Base-by-base conservation (phyloP, 148 eudicot genomes). In the Suaeda aralocaspica region DNA sequence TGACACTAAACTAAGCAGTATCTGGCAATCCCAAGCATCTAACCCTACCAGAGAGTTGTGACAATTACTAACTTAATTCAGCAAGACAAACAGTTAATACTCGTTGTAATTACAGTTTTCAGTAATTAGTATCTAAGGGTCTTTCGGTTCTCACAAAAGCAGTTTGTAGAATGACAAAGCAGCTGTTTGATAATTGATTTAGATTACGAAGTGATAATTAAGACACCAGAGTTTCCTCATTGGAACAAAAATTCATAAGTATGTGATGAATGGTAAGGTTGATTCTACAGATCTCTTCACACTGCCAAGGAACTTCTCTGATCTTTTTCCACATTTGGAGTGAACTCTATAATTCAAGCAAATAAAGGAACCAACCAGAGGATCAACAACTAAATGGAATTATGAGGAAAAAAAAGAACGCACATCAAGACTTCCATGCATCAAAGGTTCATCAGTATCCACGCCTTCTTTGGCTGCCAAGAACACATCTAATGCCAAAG, bases 251-350 rank as follows among this genome's bases (percentile, higher is more conserved):
- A 2, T 39, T 62, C 34, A 14, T 8, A 42, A 33, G 12, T 59
- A 59, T 3, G 41, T 59, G 12, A 24, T 4, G 5, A 34, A 60
- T 1, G 15, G 11, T 15, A 44, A 13, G 19, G 44, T 34, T 33
- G 41, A 34, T 59, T 19, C 64, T 19, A 18, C 25, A 60, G 5
- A 44, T 60, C n/a, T 60, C 15, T 62, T n/a, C n/a, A 62, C 65
- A 61, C 46, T 0, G 65, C 1, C 6, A 61, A 58, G 33, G 15
- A n/a, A n/a, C n/a, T n/a, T n/a, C n/a, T n/a, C n/a, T 7, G 4
- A 14, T 55, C 26, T 1, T 51, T 48, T 3, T 11, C 24, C 59
- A 55, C 14, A 55, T 6, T 15, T n/a, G n/a, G n/a, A n/a, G n/a
- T 15, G 61, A 57, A 28, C 61, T 57, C 5, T 29, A 28, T 57